phyloP scores from a whole-genome alignment of 2,329 filamentous ascomycete species.

The Colletotrichum tropicale region DNA sequence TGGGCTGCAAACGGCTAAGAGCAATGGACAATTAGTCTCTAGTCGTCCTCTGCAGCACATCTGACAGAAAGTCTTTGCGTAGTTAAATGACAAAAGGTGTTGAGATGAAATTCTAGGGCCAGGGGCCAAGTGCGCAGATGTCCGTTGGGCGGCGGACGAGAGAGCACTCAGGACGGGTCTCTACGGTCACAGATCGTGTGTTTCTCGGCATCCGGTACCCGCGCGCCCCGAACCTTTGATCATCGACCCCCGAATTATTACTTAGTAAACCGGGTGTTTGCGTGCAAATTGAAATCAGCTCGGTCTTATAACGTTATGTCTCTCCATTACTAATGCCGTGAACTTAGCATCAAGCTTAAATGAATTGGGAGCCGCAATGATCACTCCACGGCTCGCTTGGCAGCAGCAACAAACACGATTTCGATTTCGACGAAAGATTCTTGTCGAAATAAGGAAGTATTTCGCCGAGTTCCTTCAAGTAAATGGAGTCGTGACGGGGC shows the following conservation, averaged over 20 bases:
- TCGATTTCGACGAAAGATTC: accelerated
- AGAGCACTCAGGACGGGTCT: accelerated
- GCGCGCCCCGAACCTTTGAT: not conserved
- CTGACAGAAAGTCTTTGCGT: accelerated
- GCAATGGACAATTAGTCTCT: not conserved
- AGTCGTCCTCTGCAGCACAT: not conserved
- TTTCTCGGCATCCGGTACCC: not conserved
- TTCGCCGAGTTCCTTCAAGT: not conserved
- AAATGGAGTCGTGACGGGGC: not conserved
- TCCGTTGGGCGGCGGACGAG: not conserved
- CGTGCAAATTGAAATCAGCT: not conserved
- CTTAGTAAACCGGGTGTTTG: not conserved
- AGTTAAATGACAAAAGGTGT: accelerated
- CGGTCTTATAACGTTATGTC: not conserved
- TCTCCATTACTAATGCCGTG: not conserved
- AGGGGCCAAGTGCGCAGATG: accelerated
- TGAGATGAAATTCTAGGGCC: not conserved
- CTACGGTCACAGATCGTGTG: not conserved
- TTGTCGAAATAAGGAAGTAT: accelerated
- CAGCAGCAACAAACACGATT: accelerated
- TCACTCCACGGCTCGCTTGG: accelerated
- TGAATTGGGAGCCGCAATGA: not conserved
- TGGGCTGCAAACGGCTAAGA: not conserved
- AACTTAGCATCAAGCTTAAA: not conserved
- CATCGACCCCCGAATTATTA: accelerated